Evolutionary conservation across 2,329 filamentous ascomycete genomes (phyloP).

Genomic region (Dothiorella sarmentorum): DNA sequence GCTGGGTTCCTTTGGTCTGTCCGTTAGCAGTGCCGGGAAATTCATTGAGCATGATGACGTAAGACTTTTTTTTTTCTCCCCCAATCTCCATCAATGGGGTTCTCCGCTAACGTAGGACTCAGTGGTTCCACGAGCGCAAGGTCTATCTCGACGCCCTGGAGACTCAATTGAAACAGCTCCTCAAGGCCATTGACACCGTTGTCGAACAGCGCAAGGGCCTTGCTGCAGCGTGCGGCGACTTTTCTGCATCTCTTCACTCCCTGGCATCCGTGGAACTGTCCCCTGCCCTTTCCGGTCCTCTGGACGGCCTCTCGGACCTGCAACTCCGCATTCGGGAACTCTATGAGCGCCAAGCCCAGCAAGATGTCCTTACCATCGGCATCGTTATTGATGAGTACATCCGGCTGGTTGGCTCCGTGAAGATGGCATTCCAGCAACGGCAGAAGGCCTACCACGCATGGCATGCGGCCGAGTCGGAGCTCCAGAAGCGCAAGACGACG

Average conservation of each 20-base stretch:
- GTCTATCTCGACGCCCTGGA: slow-evolving; percentile 94
- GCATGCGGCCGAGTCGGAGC: slow-evolving; percentile 84
- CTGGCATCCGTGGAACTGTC: slow-evolving; percentile 91
- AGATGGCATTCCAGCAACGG: slow-evolving; percentile 85
- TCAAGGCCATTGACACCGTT: slow-evolving; percentile 93
- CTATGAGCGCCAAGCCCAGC: slow-evolving; percentile 94
- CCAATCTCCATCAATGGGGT: too few species aligned
- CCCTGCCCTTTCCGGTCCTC: slow-evolving; percentile 77
- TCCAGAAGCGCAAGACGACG: slow-evolving; percentile 81
- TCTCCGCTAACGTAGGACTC: too few species aligned
- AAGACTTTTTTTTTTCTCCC: slow-evolving; percentile 42
- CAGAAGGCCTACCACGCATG: slow-evolving; percentile 95
- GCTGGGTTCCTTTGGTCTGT: slow-evolving; percentile 78
- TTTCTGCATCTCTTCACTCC: slow-evolving; percentile 87
- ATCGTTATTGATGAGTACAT: slow-evolving; percentile 99
- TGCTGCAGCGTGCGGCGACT: slow-evolving; percentile 88
- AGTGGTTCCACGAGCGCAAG: slow-evolving; percentile 98
- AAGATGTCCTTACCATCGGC: slow-evolving; percentile 91
- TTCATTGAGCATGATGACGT: slow-evolving; percentile 98
- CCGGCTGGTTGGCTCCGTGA: slow-evolving; percentile 89
- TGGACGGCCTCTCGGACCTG: slow-evolving; percentile 88
- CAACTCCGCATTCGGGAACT: slow-evolving; percentile 92
- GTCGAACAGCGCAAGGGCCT: slow-evolving; percentile 89
- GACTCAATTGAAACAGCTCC: slow-evolving; percentile 80
- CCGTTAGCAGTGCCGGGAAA: slow-evolving; percentile 70